phyloP scores from a whole-genome alignment of 2,329 filamentous ascomycete species.

The Endoconidiophora laricicola region DNA sequence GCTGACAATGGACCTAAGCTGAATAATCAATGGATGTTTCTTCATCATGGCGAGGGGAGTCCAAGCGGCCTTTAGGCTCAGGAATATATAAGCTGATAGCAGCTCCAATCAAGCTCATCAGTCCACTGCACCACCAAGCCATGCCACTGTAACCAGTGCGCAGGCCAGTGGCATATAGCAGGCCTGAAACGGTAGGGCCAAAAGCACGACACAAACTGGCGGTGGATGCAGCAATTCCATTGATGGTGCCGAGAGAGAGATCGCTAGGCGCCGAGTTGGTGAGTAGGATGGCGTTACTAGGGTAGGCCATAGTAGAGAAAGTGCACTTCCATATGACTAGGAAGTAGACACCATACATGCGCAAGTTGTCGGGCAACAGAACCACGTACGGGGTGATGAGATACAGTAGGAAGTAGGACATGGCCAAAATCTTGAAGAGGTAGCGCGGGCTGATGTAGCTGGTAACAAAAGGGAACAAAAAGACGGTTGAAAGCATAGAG shows the following conservation, averaged over 20 bases:
- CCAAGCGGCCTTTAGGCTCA: slow-evolving; percentile 33
- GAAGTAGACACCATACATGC: slow-evolving; percentile 58
- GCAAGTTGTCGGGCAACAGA: slow-evolving; percentile 54
- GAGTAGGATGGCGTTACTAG: slow-evolving; percentile 74
- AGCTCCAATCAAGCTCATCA: slow-evolving; percentile 60
- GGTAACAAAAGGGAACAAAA: slow-evolving; percentile 67
- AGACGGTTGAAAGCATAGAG: slow-evolving; percentile 71
- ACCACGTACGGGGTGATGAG: slow-evolving; percentile 77
- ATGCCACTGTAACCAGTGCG: slow-evolving; percentile 69
- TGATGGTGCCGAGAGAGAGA: slow-evolving; percentile 75
- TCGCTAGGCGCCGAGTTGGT: slow-evolving; percentile 76
- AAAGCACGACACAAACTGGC: slow-evolving; percentile 79
- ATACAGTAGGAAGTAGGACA: slow-evolving; percentile 78
- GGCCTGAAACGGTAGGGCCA: slow-evolving; percentile 73
- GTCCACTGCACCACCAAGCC: slow-evolving; percentile 80
- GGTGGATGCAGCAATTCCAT: slow-evolving; percentile 79
- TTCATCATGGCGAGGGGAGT: slow-evolving; percentile 24
- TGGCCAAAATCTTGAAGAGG: slow-evolving; percentile 65
- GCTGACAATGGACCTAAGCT: slow-evolving; percentile 4
- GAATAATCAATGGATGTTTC: slow-evolving; percentile 17
- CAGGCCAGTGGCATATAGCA: slow-evolving; percentile 68
- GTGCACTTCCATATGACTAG: slow-evolving; percentile 85
- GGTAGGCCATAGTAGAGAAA: slow-evolving; percentile 79
- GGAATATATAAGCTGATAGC: slow-evolving; percentile 60
- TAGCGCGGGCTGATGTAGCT: slow-evolving; percentile 59